Conservation (phyloP, 2,329 filamentous ascomycete genomes). For the Penicillium palitans region DNA sequence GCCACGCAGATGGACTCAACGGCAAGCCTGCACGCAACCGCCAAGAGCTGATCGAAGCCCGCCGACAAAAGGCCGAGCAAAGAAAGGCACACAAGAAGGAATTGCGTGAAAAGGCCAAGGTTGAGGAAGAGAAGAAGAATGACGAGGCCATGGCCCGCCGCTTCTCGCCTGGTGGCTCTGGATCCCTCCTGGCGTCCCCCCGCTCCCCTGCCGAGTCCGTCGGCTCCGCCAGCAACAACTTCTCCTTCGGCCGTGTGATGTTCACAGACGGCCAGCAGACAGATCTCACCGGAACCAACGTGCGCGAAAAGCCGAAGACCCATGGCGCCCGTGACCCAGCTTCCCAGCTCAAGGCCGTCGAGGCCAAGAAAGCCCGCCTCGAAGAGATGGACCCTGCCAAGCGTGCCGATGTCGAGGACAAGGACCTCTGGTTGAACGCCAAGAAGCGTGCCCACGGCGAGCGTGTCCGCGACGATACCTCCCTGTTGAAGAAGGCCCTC, state of each 20-base stretch:
- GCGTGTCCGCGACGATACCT: conserved; percentile 82
- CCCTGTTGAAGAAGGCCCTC: conserved; percentile 85
- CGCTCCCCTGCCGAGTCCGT: conserved; percentile 50
- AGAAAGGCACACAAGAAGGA: conserved; percentile 89
- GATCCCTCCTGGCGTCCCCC: conserved; percentile 57
- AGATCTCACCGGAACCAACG: conserved; percentile 65
- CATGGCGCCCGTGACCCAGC: conserved; percentile 83
- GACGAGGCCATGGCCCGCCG: conserved; percentile 59
- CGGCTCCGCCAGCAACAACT: conserved; percentile 59
- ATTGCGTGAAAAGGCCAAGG: conserved; percentile 71
- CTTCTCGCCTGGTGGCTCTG: conserved; percentile 58
- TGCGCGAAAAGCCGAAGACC: conserved; percentile 69
- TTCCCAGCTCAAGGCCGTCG: conserved; percentile 78
- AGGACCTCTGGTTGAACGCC: conserved; percentile 90
- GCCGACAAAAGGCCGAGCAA: conserved; percentile 82
- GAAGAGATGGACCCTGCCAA: conserved; percentile 74
- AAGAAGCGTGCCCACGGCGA: conserved; percentile 87
- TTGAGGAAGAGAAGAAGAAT: conserved; percentile 69
- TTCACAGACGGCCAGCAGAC: conserved; percentile 83
- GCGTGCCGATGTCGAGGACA: conserved; percentile 83
- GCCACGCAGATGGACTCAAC: conserved; percentile 83
- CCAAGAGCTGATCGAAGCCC: conserved; percentile 86
- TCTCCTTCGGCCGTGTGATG: conserved; percentile 86
- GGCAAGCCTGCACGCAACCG: conserved; percentile 81
- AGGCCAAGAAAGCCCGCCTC: conserved; percentile 82